Conservation (phyloP, 139 green algal species). For the Limnomonas spitsbergensis region DNA sequence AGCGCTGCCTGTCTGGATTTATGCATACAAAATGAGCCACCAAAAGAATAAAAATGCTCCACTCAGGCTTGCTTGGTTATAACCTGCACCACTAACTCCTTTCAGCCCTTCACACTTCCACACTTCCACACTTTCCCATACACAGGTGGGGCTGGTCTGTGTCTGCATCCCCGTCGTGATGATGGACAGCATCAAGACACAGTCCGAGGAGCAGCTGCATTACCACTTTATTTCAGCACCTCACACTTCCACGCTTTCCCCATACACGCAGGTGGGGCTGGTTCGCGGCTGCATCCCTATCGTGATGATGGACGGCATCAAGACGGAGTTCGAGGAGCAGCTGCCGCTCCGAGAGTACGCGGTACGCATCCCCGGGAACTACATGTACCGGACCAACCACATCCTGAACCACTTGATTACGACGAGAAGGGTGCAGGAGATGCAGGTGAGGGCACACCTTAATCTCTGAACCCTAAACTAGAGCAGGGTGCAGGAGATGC, state of each 20-base stretch:
- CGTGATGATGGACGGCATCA: constrained; percentile 16
- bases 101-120: no score
- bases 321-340: constrained; percentile 14
- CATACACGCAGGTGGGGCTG: background rate
- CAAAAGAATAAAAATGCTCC: no score
- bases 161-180: constrained; percentile 19
- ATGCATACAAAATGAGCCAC: no score
- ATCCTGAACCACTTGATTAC: background rate
- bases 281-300: constrained; percentile 14
- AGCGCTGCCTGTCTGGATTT: no score
- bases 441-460: background rate
- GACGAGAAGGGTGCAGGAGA: background rate
- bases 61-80: no score
- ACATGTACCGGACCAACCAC: background rate
- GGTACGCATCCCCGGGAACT: constrained; percentile 7
- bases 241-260: no score
- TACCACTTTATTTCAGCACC: no score
- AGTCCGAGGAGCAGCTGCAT: constrained; percentile 22
- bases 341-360: constrained; percentile 14
- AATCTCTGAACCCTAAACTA: no score
- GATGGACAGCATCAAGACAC: background rate
- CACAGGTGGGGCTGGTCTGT: background rate
- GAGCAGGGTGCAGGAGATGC: background rate
- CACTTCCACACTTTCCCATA: no score
- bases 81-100: no score